Conservation (phyloP, 768 basidiomycete species). For the Pisolithus tinctorius region DNA sequence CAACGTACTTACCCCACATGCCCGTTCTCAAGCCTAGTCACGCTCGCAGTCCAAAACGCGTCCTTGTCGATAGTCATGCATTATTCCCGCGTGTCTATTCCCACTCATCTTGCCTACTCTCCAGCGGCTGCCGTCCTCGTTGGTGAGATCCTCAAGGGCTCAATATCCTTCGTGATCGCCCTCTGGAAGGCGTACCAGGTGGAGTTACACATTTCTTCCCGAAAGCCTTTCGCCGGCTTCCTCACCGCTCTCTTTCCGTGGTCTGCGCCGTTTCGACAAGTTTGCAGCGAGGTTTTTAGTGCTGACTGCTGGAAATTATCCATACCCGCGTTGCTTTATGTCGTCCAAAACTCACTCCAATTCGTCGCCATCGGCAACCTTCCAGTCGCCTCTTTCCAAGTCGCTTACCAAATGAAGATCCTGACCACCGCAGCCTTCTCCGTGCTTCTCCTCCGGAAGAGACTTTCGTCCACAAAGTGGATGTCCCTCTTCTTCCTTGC, state of each 20-base stretch:
- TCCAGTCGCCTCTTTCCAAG: slow-evolving; percentile 95
- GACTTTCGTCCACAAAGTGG: slow-evolving; percentile 75
- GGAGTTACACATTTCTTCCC: slow-evolving; percentile 35
- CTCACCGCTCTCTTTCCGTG: slow-evolving; percentile 37
- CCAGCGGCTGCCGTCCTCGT: slow-evolving; percentile 91
- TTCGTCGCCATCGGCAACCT: slow-evolving; percentile 95
- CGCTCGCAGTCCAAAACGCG: slow-evolving; percentile 91
- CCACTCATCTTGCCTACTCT: slow-evolving; percentile 76
- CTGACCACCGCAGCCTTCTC: slow-evolving; percentile 93
- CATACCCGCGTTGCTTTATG: slow-evolving; percentile 91
- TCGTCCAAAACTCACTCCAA: slow-evolving; percentile 95
- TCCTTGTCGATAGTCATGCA: slow-evolving; percentile 97
- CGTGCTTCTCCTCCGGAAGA: slow-evolving; percentile 73
- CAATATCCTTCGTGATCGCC: slow-evolving; percentile 90
- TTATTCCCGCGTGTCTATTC: slow-evolving; percentile 88
- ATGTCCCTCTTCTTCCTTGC: slow-evolving; percentile 81
- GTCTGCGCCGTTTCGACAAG: slow-evolving; percentile 43
- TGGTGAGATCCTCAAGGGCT: slow-evolving; percentile 90
- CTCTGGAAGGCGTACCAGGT: slow-evolving; percentile 42
- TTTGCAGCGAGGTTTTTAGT: slow-evolving; percentile 75
- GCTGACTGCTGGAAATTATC: slow-evolving; percentile 96
- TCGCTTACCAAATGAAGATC: slow-evolving; percentile 98
- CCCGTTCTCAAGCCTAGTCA: slow-evolving; percentile 50
- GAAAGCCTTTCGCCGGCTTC: slow-evolving; percentile 33
- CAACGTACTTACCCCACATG: slow-evolving; percentile 1